These are phyloP conservation scores for Xylaria scruposa DNA, from an alignment of 495 filamentous ascomycete genomes.

Conservation along the genomic window DNA sequence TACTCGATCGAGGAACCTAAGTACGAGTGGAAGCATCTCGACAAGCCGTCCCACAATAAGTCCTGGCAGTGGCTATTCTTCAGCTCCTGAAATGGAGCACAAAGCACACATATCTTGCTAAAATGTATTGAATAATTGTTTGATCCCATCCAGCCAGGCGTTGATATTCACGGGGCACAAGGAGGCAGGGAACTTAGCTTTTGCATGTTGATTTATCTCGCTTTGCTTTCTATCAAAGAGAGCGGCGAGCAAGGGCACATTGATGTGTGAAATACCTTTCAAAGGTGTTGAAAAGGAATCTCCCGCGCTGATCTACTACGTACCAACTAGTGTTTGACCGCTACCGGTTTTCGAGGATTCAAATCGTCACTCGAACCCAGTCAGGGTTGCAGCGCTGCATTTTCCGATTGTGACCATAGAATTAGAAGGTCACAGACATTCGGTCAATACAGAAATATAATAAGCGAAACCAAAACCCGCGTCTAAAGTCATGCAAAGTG, in stretches of 20 bases:
- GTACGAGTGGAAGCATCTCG: background rate
- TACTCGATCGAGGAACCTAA: background rate
- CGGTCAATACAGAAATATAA: conserved; percentile 17
- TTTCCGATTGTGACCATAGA: conserved; percentile 18
- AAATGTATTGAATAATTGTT: conserved; percentile 38
- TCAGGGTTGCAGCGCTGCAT: conserved; percentile 12
- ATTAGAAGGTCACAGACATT: conserved; percentile 16
- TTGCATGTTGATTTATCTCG: conserved; percentile 27
- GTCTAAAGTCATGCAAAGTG: background rate
- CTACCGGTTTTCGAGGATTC: background rate
- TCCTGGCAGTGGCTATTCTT: background rate
- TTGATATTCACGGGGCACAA: conserved; percentile 36
- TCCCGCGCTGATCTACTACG: background rate
- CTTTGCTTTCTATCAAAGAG: conserved; percentile 5
- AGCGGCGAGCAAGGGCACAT: background rate
- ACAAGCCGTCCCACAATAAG: background rate
- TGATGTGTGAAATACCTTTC: background rate
- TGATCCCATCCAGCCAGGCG: conserved; percentile 41
- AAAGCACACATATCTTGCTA: conserved; percentile 18
- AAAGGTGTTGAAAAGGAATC: conserved; percentile 1
- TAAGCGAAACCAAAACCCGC: conserved; percentile 2
- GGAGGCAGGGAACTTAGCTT: conserved; percentile 33
- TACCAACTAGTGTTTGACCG: background rate
- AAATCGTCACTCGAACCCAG: background rate
- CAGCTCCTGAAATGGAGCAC: background rate